A percentile compares a stretch with the other conserved stretches of the same genome.
These are phyloP conservation scores for Fusarium chlamydosporum DNA, from an alignment of 2,329 filamentous ascomycete genomes.

Conservation along the genomic window DNA sequence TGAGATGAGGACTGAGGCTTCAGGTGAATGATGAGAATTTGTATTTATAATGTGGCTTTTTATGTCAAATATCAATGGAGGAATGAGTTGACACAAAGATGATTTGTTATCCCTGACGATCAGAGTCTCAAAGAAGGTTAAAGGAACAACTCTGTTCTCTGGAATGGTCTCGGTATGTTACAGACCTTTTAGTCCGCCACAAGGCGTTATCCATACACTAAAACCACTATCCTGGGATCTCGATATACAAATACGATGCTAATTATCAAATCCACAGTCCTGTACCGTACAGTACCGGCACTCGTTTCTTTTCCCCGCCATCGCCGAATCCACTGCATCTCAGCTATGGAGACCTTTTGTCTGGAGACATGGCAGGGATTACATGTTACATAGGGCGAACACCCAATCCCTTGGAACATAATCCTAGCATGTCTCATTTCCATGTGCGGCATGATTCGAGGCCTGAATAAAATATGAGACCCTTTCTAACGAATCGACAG, in stretches of 20 bases:
- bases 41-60: constrained; percentile 1
- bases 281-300: not conserved
- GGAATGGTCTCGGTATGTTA: not conserved
- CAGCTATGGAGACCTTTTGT: constrained; percentile 3
- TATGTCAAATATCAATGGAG: not conserved
- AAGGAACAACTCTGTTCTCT: not conserved
- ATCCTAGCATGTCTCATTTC: constrained; percentile 11
- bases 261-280: not conserved
- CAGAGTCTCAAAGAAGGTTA: not conserved
- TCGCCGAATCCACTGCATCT: not conserved
- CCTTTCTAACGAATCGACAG: not conserved
- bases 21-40: not conserved
- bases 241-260: not conserved
- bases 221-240: not conserved
- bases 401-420: not conserved
- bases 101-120: constrained; percentile 1
- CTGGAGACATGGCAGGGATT: not conserved
- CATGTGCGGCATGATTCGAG: constrained; percentile 2
- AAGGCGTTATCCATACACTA: not conserved
- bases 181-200: not conserved
- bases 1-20: constrained; percentile 8
- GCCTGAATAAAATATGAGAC: not conserved
- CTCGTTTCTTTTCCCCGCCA: constrained; percentile 1
- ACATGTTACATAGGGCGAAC: not conserved
- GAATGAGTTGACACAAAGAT: not conserved